Base-by-base conservation (phyloP, 163 green algal species). In the Coccomyxa subellipsoidea region DNA sequence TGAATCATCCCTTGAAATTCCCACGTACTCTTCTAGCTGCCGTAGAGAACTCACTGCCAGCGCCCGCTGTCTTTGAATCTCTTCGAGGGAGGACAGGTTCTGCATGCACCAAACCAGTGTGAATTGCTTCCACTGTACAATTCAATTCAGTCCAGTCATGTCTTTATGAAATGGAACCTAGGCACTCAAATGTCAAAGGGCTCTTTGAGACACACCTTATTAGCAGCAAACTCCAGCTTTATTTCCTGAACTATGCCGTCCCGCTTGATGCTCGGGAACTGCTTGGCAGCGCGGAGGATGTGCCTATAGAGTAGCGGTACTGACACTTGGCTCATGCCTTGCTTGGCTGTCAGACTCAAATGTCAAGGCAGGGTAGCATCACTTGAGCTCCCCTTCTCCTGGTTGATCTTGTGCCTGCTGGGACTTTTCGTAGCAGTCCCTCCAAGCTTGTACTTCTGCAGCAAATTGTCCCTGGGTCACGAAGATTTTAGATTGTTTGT, bases 251-350 rank as follows among this genome's bases (percentile, higher is more conserved):
- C 86, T 31, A 95, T 90, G 27, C 35, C 71, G 6, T 87, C n/a
- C 6, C 85, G 82, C 84, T 94, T 94, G 7, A 91, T 82, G 81
- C 81, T 90, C 1, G 92, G 91, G 35, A 94, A 94, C 29, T 87
- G 82, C 70, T 91, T 87, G 7, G 91, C 92, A 5, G 91, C 91
- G 70, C 88, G 89, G 2, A 95, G 81, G 23, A 95, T 93, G 34
- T 90, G 82, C 15, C 92, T 84, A 79, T 95, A 95, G 29, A 95
- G 88, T 39, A 70, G 31, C n/a, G 70, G 70, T 27, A 77, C 2
- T 4, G 31, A 54, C 21, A 79, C 36, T 37, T 73, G 29, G 66
- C 66, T 73, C 66, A 73, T 73, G 66, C 21, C 8, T n/a, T 32
- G 31, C 7, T 73, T 32, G 32, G 66, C 31, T 4, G 1, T 23